Conservation (phyloP, 1,284 basidiomycete genomes). For the Microbotryum saponariae region DNA sequence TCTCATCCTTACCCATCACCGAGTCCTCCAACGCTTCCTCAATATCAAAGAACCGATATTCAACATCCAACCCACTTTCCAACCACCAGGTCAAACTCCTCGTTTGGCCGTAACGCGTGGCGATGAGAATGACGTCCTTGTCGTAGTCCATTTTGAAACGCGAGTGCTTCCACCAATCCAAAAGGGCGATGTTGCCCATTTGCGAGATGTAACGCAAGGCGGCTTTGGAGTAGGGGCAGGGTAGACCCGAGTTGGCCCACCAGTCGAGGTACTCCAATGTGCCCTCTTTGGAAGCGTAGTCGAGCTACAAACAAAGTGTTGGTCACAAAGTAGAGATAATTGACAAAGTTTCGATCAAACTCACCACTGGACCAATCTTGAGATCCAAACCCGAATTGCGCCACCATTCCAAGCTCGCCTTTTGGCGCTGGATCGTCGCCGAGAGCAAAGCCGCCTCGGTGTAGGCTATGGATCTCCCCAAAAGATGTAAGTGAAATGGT, state of each 20-base stretch:
- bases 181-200: conserved; percentile 63
- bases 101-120: conserved; percentile 68
- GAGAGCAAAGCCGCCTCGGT: conserved; percentile 65
- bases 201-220: conserved; percentile 66
- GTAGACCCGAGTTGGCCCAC: conserved; percentile 63
- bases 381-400: conserved; percentile 52
- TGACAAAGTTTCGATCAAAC: conserved; percentile 57
- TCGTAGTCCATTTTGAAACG: conserved; percentile 68
- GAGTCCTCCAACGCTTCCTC: conserved; percentile 78
- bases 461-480: conserved; percentile 50
- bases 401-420: conserved; percentile 72
- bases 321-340: background rate
- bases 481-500: background rate
- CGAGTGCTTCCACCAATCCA: conserved; percentile 67
- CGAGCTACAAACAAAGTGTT: conserved; percentile 2
- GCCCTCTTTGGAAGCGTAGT: conserved; percentile 27
- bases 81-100: conserved; percentile 80
- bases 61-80: conserved; percentile 60
- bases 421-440: conserved; percentile 62
- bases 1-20: conserved; percentile 51
- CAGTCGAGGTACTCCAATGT: conserved; percentile 52
- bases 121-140: conserved; percentile 63
- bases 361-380: conserved; percentile 73
- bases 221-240: conserved; percentile 54
- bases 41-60: conserved; percentile 69